Conservation (phyloP, 2,329 filamentous ascomycete species). For the Trichoderma atroviride region DNA sequence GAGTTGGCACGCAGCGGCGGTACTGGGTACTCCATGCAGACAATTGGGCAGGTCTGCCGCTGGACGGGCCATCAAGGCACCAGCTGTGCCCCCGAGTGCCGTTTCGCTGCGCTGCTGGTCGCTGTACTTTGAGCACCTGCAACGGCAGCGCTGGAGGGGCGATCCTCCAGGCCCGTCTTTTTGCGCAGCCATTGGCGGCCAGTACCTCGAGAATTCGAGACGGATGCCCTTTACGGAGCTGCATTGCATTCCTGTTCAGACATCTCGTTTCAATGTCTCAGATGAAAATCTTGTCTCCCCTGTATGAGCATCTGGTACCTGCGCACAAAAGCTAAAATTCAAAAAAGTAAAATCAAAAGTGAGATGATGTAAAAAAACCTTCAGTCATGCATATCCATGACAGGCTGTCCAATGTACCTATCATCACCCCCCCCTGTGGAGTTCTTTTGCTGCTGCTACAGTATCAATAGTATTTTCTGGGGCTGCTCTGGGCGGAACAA, state of each 20-base stretch:
- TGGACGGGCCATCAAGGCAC: background rate
- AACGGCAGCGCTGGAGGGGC: background rate
- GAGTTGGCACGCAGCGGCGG: conserved; percentile 16
- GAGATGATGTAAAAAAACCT: background rate
- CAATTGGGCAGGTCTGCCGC: conserved; percentile 1
- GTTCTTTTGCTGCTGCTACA: background rate
- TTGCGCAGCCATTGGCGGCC: conserved; percentile 7
- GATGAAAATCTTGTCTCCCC: background rate
- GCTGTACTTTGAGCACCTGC: background rate
- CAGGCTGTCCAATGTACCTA: background rate
- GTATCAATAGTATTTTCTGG: background rate
- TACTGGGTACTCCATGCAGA: conserved; percentile 13
- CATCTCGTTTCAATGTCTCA: conserved; percentile 1
- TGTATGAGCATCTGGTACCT: background rate
- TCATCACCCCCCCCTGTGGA: background rate
- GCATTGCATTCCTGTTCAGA: conserved; percentile 6
- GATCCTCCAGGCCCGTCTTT: conserved; percentile 8
- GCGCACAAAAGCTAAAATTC: background rate
- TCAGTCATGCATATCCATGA: conserved; percentile 9
- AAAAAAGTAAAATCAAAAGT: background rate
- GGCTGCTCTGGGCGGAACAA: conserved; percentile 1
- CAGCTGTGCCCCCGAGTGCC: background rate
- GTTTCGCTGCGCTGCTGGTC: background rate
- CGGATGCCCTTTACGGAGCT: background rate
- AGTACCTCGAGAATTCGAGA: background rate